A percentile compares a stretch with the other conserved stretches of the same genome.
These are phyloP conservation scores for Dendrobium catenatum DNA, from an alignment of 106 monocot genomes.

Conservation along the genomic window DNA sequence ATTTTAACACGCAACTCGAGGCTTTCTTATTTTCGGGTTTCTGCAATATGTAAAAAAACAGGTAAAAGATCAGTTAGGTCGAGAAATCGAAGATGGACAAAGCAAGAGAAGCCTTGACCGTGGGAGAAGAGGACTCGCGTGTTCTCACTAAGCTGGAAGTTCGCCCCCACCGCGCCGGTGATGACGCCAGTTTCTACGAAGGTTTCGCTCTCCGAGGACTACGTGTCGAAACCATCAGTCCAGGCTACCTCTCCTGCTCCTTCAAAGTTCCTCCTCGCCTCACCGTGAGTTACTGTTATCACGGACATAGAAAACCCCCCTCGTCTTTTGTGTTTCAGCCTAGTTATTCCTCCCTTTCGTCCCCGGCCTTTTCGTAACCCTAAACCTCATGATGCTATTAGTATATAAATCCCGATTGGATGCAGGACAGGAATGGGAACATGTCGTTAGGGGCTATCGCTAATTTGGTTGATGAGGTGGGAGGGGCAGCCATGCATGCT, in stretches of 20 bases:
- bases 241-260: conserved; percentile 64
- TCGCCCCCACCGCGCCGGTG: conserved; percentile 9
- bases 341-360: neutral
- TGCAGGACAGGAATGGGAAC: conserved; percentile 50
- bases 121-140: conserved; percentile 17
- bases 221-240: conserved; percentile 48
- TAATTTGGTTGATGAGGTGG: conserved; percentile 74
- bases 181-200: conserved; percentile 59
- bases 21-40: no score
- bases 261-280: conserved; percentile 71
- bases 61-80: neutral
- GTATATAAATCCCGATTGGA: neutral
- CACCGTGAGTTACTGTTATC: conserved; percentile 33
- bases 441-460: conserved; percentile 64
- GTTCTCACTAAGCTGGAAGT: conserved; percentile 21
- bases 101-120: conserved; percentile 23
- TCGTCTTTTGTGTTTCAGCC: neutral
- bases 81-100: conserved; percentile 14
- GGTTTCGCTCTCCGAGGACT: conserved; percentile 60
- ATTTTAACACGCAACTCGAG: no score
- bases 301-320: neutral
- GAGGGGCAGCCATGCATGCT: conserved; percentile 26
- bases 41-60: no score
- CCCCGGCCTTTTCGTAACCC: neutral
- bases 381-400: no score